These are phyloP conservation scores for Termitomyces sp. DNA, from an alignment of 768 basidiomycete genomes.

Conservation along the genomic window DNA sequence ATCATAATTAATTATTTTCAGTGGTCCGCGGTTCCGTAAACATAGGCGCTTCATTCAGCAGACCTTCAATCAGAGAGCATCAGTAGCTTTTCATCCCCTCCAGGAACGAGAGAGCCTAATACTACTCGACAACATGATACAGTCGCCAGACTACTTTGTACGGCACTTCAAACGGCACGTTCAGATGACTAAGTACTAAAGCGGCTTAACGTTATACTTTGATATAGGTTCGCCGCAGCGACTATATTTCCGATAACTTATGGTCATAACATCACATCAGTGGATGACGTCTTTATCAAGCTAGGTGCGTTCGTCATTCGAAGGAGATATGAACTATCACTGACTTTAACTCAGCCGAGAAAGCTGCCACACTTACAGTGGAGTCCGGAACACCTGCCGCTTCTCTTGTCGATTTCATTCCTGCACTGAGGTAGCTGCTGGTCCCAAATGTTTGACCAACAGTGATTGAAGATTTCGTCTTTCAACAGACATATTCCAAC, in stretches of 20 bases:
- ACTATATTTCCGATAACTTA: conserved; percentile 46
- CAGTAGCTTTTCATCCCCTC: conserved; percentile 32
- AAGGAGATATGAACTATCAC: background rate
- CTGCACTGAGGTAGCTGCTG: conserved; percentile 31
- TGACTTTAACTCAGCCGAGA: conserved; percentile 30
- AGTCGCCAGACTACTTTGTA: conserved; percentile 31
- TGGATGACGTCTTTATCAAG: conserved; percentile 37
- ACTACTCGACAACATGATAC: conserved; percentile 34
- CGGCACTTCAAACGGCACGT: conserved; percentile 39
- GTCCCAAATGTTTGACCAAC: too few species aligned
- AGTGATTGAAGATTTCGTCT: background rate
- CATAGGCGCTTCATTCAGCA: conserved; percentile 48
- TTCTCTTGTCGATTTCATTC: conserved; percentile 46
- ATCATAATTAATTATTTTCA: conserved; percentile 12
- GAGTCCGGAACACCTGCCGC: conserved; percentile 41
- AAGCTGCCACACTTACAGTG: conserved; percentile 39
- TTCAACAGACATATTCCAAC: conserved; percentile 38
- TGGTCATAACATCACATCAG: conserved; percentile 37
- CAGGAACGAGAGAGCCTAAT: conserved; percentile 37
- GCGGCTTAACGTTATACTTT: background rate
- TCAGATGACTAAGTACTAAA: background rate
- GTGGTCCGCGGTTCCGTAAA: conserved; percentile 47
- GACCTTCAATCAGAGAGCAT: conserved; percentile 39
- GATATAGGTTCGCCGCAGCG: conserved; percentile 37
- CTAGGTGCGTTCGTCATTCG: conserved; percentile 27